Percentiles rank a stretch among this genome's conserved stretches.
Conservation (phyloP, 345 rosid species). For the Ricinus communis region DNA sequence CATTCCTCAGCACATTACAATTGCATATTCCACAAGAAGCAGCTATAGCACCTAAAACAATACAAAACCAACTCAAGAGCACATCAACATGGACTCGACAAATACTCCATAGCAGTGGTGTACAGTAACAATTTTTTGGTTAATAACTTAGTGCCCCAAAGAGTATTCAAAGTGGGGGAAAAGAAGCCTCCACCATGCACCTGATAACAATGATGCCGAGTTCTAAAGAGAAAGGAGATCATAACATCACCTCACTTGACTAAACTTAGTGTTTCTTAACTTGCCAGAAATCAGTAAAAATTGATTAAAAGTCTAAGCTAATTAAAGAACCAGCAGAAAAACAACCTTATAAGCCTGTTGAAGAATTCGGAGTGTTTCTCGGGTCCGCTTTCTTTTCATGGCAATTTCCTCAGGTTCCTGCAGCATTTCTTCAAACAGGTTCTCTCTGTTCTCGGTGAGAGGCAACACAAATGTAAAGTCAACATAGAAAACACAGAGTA, state of each 20-base stretch:
- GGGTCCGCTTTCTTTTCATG: conserved; percentile 72
- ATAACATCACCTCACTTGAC: too few relatives aligned
- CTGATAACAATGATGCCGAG: background rate
- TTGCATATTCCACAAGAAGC: background rate
- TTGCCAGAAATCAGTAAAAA: background rate
- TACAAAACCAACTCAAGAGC: background rate
- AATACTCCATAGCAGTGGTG: background rate
- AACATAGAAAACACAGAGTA: background rate
- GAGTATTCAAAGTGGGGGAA: background rate
- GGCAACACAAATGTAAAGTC: background rate
- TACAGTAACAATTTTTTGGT: background rate
- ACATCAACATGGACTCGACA: too few relatives aligned
- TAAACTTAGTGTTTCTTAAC: background rate
- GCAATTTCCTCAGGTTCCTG: conserved; percentile 97
- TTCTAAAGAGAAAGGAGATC: background rate
- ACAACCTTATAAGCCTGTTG: conserved; percentile 91
- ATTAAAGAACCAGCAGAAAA: conserved; percentile 20
- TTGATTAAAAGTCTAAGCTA: background rate
- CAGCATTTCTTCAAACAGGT: conserved; percentile 95
- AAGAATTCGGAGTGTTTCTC: conserved; percentile 81
- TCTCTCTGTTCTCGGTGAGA: conserved; percentile 59
- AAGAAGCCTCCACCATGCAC: background rate
- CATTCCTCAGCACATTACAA: background rate
- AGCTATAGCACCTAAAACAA: background rate
- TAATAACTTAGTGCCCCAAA: background rate